Evolutionary conservation across 441 rosid genomes (phyloP).

Genomic region (Gossypium davidsonii): DNA sequence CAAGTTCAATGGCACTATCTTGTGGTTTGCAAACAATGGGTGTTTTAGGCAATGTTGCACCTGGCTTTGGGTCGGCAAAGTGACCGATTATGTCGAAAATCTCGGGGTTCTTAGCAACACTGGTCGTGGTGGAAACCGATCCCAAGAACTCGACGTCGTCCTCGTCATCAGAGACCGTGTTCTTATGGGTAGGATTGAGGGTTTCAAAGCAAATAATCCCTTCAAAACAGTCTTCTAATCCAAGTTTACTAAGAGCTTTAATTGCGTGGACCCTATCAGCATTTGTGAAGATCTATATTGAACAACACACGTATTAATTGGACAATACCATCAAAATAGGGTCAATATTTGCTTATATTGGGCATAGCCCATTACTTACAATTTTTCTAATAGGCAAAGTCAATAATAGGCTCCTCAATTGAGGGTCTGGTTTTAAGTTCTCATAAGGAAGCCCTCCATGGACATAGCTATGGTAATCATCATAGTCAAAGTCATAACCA

Average conservation of each 20-base stretch:
- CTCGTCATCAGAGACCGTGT: not conserved
- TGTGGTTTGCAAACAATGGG: not conserved
- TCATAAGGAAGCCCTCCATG: not conserved
- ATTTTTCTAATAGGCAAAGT: not conserved
- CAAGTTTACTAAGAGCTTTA: not conserved
- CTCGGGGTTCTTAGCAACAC: not conserved
- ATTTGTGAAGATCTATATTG: not conserved
- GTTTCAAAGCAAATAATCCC: not conserved
- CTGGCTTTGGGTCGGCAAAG: not conserved
- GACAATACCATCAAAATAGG: not conserved
- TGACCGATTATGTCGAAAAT: not conserved
- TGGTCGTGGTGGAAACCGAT: not conserved
- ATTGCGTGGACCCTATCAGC: not conserved
- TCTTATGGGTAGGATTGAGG: not conserved
- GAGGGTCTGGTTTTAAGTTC: not conserved
- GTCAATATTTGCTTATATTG: not conserved
- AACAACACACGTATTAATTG: not conserved
- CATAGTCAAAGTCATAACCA: slow-evolving; percentile 82
- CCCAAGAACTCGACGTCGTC: not conserved
- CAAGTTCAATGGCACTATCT: not conserved
- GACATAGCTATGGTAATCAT: slow-evolving; percentile 53
- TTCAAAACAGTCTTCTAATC: not conserved
- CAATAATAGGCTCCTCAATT: not conserved
- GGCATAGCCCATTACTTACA: not conserved
- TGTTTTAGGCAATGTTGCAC: not conserved